Evolutionary conservation across 495 filamentous ascomycete species (phyloP).

Genomic region (Cairneyella variabilis): DNA sequence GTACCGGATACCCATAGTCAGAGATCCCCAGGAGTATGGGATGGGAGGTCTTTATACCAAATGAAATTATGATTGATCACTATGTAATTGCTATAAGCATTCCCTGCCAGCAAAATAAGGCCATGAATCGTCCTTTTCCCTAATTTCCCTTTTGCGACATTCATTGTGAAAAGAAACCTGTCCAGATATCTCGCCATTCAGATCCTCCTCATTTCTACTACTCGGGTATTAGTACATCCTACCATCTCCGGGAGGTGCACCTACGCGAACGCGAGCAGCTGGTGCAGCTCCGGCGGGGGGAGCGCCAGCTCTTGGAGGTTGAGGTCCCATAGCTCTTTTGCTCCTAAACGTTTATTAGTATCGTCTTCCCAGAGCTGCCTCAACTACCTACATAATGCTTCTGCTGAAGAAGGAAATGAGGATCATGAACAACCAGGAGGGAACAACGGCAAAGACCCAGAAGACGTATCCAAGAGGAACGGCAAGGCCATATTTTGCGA

Average conservation of each 20-base stretch:
- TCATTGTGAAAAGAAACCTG: background rate
- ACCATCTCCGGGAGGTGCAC: constrained; percentile 23
- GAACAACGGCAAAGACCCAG: constrained; percentile 60
- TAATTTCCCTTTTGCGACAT: constrained; percentile 11
- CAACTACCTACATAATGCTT: constrained; percentile 72
- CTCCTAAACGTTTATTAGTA: constrained; percentile 15
- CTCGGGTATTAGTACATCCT: constrained; percentile 14
- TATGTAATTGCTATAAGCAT: constrained; percentile 11
- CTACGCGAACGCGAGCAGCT: constrained; percentile 20
- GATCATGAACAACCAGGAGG: constrained; percentile 70
- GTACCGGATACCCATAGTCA: too few relatives aligned
- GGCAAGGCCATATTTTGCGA: constrained; percentile 61
- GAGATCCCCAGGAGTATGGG: too few relatives aligned
- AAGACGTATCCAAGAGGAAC: constrained; percentile 68
- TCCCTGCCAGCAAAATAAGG: background rate
- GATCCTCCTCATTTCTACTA: too few relatives aligned
- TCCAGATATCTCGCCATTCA: constrained; percentile 1
- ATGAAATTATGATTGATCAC: constrained; percentile 25
- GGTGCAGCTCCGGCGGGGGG: constrained; percentile 10
- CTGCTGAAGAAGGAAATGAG: constrained; percentile 76
- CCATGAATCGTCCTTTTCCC: constrained; percentile 1
- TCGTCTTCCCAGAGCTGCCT: background rate
- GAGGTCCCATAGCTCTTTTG: constrained; percentile 11
- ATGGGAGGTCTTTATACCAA: constrained; percentile 22
- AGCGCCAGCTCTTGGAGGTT: constrained; percentile 7